Evolutionary conservation across 805 yeast species (phyloP), one percentile per base, ranked within the genome.

Genomic region (Barnettozyma sp.): DNA sequence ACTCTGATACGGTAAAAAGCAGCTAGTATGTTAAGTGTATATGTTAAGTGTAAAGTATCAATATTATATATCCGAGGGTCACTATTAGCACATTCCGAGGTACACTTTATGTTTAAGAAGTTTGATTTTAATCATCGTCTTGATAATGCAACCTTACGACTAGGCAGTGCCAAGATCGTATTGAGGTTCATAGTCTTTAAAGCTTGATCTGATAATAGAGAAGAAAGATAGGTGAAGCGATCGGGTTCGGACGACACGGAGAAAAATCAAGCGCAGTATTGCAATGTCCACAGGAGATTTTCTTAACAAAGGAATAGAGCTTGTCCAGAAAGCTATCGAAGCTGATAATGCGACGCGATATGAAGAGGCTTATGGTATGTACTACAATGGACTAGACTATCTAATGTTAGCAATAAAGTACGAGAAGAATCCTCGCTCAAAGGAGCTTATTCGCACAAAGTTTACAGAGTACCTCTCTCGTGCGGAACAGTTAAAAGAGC

Each of bases 331-430:
- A 59, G 98, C 98, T 17, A 87, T 92, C 37, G 96, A 87, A 56
- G 86, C 94, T 6, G 98, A 92, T 56, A 77, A 85, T 13, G 87
- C 87, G 17, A 80, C 90, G 35, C 71, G 80, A 45, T 90, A 88
- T 50, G 95, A 85, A 35, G 97, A 92, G 48, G 97, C 98, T 0
- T 90, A 90, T 59, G 83, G 86, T 41, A 72, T 85, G 30, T 92
- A 92, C 61, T 88, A 84, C 64, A 83, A 83, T 50, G 97, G 97
- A 2, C 67, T 92, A 38, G 97, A 92, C 59, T 92, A 92, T 61
- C 68, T 92, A 50, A 87, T 92, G 96, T 68, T 87, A 47, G 98
- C 98, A 5, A 69, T 92, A 49, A 92, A 92, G 62, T 90, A 82
- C 52, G 98, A 92, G 60, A 90, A 88, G 59, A 92, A 88, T 59